These are phyloP conservation scores for Globisporangium solare DNA, from an alignment of 352 stramenopile genomes.

Conservation along the genomic window DNA sequence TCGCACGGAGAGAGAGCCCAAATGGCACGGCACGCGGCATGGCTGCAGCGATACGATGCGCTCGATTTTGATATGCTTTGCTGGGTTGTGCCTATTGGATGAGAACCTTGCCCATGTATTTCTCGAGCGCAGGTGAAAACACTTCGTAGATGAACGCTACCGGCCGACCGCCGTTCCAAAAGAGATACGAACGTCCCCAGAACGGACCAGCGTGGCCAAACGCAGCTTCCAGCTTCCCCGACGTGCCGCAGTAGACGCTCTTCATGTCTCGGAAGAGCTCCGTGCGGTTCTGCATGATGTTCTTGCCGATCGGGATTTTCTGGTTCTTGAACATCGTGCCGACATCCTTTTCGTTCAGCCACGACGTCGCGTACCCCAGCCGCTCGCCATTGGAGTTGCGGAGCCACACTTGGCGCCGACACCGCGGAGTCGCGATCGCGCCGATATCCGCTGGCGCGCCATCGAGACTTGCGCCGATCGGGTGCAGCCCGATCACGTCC, in stretches of 20 bases:
- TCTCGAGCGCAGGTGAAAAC: slow-evolving; percentile 71
- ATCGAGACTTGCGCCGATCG: slow-evolving; percentile 35
- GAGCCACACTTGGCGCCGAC: slow-evolving; percentile 73
- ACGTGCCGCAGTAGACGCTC: slow-evolving; percentile 67
- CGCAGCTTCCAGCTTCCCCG: slow-evolving; percentile 41
- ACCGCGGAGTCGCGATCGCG: slow-evolving; percentile 53
- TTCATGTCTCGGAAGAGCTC: slow-evolving; percentile 87
- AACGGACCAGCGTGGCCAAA: slow-evolving; percentile 70
- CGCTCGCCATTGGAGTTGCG: slow-evolving; percentile 67
- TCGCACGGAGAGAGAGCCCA: slow-evolving; percentile 6
- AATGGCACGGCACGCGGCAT: background rate
- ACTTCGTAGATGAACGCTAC: slow-evolving; percentile 89
- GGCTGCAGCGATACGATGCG: background rate
- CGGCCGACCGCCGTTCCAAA: slow-evolving; percentile 73
- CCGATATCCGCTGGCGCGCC: slow-evolving; percentile 36
- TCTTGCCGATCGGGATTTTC: slow-evolving; percentile 77
- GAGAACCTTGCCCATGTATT: slow-evolving; percentile 77
- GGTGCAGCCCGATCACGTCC: slow-evolving; percentile 66
- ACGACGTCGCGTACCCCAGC: slow-evolving; percentile 78
- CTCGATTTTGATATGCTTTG: slow-evolving; percentile 1
- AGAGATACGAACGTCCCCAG: slow-evolving; percentile 84
- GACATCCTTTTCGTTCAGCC: slow-evolving; percentile 63
- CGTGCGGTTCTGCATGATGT: slow-evolving; percentile 77
- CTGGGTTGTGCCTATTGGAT: slow-evolving; percentile 10
- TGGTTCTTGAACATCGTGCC: slow-evolving; percentile 76